A percentile compares a stretch with the other conserved stretches of the same genome.
Evolutionary conservation across 2,329 filamentous ascomycete species (phyloP).

Genomic region (Aspergillus sp.): DNA sequence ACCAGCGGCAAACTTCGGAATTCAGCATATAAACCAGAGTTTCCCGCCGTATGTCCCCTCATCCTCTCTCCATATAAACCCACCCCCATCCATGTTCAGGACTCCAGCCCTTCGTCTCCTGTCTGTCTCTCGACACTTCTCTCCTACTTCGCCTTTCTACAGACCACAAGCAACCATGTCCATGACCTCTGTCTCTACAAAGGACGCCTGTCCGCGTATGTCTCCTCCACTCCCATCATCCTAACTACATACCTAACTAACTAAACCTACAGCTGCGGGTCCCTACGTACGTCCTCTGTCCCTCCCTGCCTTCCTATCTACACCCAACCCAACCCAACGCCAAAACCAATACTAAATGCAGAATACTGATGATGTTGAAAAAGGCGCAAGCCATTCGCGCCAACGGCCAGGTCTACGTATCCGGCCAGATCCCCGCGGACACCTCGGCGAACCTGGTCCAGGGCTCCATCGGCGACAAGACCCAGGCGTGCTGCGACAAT

Average conservation of each 20-base stretch:
- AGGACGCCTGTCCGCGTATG: slow-evolving; percentile 39
- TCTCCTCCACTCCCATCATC: slow-evolving; percentile 6
- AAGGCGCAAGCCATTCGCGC: slow-evolving; percentile 56
- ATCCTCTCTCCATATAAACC: background rate
- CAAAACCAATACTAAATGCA: slow-evolving; percentile 2
- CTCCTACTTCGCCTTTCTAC: slow-evolving; percentile 10
- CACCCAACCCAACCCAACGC: slow-evolving; percentile 2
- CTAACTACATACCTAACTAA: slow-evolving; percentile 5
- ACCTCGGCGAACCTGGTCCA: slow-evolving; percentile 50
- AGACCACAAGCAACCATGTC: slow-evolving; percentile 26
- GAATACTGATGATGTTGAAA: slow-evolving; percentile 3
- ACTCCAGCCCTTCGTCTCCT: no score
- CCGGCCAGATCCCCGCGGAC: slow-evolving; percentile 68
- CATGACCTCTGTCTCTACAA: slow-evolving; percentile 31
- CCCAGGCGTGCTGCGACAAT: slow-evolving; percentile 65
- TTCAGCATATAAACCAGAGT: no score
- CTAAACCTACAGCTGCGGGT: slow-evolving; percentile 24
- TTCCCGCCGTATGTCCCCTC: background rate
- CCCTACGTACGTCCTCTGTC: slow-evolving; percentile 31
- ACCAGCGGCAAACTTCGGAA: slow-evolving; percentile 1
- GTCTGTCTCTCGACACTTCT: background rate
- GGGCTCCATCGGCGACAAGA: slow-evolving; percentile 59
- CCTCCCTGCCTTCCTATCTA: slow-evolving; percentile 1
- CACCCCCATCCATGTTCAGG: background rate
- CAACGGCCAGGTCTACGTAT: slow-evolving; percentile 60